These are phyloP conservation scores for Rhizopus microsporus DNA, from an alignment of 371 early-diverging fungal species.

Conservation along the genomic window DNA sequence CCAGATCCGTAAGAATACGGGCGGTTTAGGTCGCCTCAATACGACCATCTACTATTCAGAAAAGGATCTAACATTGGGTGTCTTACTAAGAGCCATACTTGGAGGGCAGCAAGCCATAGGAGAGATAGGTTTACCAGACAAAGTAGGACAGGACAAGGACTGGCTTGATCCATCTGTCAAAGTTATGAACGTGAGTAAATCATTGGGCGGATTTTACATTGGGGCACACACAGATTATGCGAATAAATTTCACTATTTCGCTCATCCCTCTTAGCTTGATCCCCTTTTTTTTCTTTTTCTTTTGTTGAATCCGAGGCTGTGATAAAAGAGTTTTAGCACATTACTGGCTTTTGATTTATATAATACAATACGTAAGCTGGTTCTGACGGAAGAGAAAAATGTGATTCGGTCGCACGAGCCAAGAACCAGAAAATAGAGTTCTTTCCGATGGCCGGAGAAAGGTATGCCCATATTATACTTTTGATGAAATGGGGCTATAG, in stretches of 20 bases:
- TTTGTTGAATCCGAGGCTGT: neutral
- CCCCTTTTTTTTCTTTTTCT: neutral
- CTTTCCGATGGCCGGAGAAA: no score
- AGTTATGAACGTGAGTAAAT: slow-evolving; percentile 36
- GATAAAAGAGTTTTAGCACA: no score
- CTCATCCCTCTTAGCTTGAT: slow-evolving; percentile 14
- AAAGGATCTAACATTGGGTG: slow-evolving; percentile 47
- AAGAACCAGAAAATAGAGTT: no score
- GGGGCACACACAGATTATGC: slow-evolving; percentile 52
- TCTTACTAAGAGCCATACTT: slow-evolving; percentile 38
- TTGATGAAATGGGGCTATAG: no score
- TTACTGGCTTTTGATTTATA: no score
- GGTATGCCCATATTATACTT: no score
- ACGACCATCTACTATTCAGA: slow-evolving; percentile 45
- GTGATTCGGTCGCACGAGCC: no score
- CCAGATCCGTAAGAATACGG: slow-evolving; percentile 22
- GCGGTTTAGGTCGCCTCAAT: slow-evolving; percentile 33
- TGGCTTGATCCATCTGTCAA: slow-evolving; percentile 34
- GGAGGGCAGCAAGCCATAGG: slow-evolving; percentile 44
- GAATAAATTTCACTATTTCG: slow-evolving; percentile 47
- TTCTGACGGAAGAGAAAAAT: no score
- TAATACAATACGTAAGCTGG: no score
- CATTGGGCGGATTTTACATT: slow-evolving; percentile 44
- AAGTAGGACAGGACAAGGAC: slow-evolving; percentile 13
- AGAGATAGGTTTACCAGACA: slow-evolving; percentile 39